These are phyloP conservation scores for Monosporozyma aerobia DNA, from an alignment of 805 yeast genomes.

Conservation along the genomic window DNA sequence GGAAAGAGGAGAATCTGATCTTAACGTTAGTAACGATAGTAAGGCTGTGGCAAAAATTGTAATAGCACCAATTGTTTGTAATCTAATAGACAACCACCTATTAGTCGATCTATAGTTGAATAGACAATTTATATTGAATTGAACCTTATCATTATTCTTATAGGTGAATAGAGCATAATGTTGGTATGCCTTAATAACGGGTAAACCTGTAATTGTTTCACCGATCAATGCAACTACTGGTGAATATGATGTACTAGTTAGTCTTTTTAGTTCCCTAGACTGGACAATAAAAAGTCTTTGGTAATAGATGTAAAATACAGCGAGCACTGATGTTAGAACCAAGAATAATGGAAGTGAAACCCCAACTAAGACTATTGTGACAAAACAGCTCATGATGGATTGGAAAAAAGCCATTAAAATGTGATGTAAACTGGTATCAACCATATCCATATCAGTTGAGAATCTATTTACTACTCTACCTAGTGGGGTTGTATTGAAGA, in stretches of 20 bases:
- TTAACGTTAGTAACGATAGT: slow-evolving; percentile 35
- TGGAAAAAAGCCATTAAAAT: slow-evolving; percentile 41
- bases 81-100: slow-evolving; percentile 57
- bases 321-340: slow-evolving; percentile 33
- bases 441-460: slow-evolving; percentile 49
- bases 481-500: slow-evolving; percentile 60
- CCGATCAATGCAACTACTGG: slow-evolving; percentile 79
- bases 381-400: slow-evolving; percentile 35
- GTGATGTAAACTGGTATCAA: slow-evolving; percentile 51
- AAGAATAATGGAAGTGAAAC: slow-evolving; percentile 46
- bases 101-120: slow-evolving; percentile 46
- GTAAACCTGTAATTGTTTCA: slow-evolving; percentile 69
- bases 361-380: slow-evolving; percentile 46
- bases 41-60: slow-evolving; percentile 44
- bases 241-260: slow-evolving; percentile 56
- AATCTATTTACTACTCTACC: slow-evolving; percentile 61
- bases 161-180: slow-evolving; percentile 54
- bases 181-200: slow-evolving; percentile 70
- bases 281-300: slow-evolving; percentile 62
- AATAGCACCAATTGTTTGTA: slow-evolving; percentile 51
- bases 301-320: slow-evolving; percentile 57
- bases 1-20: slow-evolving; percentile 35
- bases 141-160: slow-evolving; percentile 43
- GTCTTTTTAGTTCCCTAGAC: slow-evolving; percentile 70
- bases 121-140: slow-evolving; percentile 39